Evolutionary conservation across 768 basidiomycete genomes (phyloP).

Genomic region (Pisolithus marmoratus): DNA sequence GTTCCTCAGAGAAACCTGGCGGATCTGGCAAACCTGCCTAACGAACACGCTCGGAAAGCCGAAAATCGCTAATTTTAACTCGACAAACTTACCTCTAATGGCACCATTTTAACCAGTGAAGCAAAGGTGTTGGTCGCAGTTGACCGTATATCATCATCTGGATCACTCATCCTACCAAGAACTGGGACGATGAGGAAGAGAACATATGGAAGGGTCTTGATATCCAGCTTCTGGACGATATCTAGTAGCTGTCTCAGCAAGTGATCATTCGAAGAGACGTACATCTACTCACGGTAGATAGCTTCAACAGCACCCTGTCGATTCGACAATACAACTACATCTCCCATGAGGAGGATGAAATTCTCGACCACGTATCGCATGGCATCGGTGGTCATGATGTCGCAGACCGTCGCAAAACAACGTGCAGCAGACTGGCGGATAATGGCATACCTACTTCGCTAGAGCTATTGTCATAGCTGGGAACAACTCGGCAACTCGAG

Average conservation of each 20-base stretch:
- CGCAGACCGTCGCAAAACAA: conserved; percentile 84
- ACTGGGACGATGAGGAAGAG: conserved; percentile 96
- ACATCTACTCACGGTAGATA: conserved; percentile 72
- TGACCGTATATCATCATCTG: conserved; percentile 85
- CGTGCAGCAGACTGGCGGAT: conserved; percentile 84
- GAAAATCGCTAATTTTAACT: not conserved
- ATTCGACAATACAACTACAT: conserved; percentile 65
- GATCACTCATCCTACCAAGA: conserved; percentile 95
- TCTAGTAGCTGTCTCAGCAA: conserved; percentile 43
- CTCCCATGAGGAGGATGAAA: conserved; percentile 76
- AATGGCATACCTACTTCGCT: conserved; percentile 83
- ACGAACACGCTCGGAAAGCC: not conserved
- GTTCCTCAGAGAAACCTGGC: conserved; percentile 81
- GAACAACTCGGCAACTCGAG: conserved; percentile 64
- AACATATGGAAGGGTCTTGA: conserved; percentile 93
- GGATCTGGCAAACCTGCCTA: conserved; percentile 97
- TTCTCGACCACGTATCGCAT: conserved; percentile 89
- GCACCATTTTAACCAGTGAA: conserved; percentile 96
- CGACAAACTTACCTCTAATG: conserved; percentile 67
- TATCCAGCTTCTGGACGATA: conserved; percentile 84
- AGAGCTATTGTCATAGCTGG: conserved; percentile 72
- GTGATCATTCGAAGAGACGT: not conserved
- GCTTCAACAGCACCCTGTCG: conserved; percentile 89
- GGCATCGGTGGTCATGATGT: conserved; percentile 76
- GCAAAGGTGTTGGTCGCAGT: conserved; percentile 98